These are phyloP conservation scores for Eucalyptus coolabah DNA, from an alignment of 345 rosid species.

Conservation along the genomic window DNA sequence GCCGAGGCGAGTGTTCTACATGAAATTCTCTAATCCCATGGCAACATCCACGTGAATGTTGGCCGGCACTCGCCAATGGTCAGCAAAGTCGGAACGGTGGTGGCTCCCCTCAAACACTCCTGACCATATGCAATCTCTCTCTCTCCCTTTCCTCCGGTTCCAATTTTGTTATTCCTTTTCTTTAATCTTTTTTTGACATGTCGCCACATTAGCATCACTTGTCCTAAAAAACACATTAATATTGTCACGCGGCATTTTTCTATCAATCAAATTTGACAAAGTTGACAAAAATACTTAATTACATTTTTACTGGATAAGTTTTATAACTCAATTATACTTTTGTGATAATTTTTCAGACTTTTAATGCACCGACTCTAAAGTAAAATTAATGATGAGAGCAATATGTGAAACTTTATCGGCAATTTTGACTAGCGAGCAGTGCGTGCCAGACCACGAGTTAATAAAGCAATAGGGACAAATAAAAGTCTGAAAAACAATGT, in stretches of 20 bases:
- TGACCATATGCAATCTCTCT: neutral
- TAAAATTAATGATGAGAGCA: neutral
- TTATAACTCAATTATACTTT: neutral
- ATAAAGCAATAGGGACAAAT: neutral
- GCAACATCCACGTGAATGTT: neutral
- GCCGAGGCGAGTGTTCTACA: neutral
- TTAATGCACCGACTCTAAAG: neutral
- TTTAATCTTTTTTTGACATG: neutral
- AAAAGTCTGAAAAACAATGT: neutral
- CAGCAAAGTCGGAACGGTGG: neutral
- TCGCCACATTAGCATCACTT: fast-evolving
- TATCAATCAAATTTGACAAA: fast-evolving
- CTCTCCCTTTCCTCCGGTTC: neutral
- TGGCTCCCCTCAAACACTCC: neutral
- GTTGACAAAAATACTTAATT: neutral
- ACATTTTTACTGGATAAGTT: neutral
- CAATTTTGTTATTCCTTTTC: neutral
- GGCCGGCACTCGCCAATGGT: neutral
- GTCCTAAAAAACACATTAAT: neutral
- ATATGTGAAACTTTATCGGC: neutral
- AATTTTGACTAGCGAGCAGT: neutral
- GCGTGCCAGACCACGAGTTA: neutral
- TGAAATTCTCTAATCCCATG: neutral
- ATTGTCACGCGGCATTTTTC: neutral
- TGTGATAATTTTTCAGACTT: fast-evolving